Evolutionary conservation across 2,329 filamentous ascomycete species (phyloP).

Genomic region (Trichoderma sp.): DNA sequence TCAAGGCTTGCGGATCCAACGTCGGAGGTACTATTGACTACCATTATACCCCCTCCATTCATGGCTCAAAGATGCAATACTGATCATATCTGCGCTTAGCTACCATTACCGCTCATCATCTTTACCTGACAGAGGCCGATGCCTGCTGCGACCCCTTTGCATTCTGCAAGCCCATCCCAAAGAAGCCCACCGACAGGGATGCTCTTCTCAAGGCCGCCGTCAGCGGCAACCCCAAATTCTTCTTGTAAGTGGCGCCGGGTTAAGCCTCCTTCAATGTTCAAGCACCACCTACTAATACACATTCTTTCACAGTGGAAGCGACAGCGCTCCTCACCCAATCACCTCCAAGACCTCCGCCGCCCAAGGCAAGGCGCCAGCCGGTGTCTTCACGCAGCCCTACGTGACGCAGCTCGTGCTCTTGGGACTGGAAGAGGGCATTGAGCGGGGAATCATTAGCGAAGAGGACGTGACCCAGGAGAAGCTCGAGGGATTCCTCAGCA

Average conservation of each 20-base stretch:
- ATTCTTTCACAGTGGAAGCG: slow-evolving; percentile 50
- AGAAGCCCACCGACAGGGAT: slow-evolving; percentile 71
- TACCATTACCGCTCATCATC: slow-evolving; percentile 85
- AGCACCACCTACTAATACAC: neutral
- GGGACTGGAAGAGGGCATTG: slow-evolving; percentile 64
- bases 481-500: slow-evolving; percentile 59
- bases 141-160: slow-evolving; percentile 58
- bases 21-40: slow-evolving; percentile 59
- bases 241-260: slow-evolving; percentile 59
- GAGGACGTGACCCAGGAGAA: slow-evolving; percentile 58
- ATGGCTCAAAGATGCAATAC: neutral
- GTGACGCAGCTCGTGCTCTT: slow-evolving; percentile 66
- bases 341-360: slow-evolving; percentile 56
- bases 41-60: neutral
- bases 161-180: slow-evolving; percentile 80
- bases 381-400: slow-evolving; percentile 79
- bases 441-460: slow-evolving; percentile 55
- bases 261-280: neutral
- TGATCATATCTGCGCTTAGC: slow-evolving; percentile 42
- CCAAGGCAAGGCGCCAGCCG: slow-evolving; percentile 65
- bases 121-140: slow-evolving; percentile 79
- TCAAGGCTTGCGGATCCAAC: slow-evolving; percentile 73
- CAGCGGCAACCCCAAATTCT: slow-evolving; percentile 67
- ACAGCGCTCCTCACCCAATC: slow-evolving; percentile 67
- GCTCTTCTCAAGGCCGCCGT: slow-evolving; percentile 70